Percentiles rank a stretch among this genome's conserved stretches.
Evolutionary conservation across 441 rosid species (phyloP).

Genomic region (Corymbia calophylla): DNA sequence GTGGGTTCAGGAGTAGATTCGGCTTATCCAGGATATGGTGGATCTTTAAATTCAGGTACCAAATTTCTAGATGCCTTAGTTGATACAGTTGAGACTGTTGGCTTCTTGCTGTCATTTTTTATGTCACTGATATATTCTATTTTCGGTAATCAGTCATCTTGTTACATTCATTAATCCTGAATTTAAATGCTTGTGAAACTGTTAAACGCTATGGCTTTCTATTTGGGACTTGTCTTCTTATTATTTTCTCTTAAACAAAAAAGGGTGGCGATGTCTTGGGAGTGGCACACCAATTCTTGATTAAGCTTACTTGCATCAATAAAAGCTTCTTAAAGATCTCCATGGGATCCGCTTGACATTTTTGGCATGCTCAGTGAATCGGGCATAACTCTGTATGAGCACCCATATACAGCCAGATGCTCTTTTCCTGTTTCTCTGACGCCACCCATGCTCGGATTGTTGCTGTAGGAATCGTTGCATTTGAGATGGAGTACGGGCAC

Average conservation of each 20-base stretch:
- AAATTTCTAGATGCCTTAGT: neutral
- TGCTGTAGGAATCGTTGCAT: neutral
- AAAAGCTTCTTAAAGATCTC: neutral
- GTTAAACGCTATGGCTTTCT: neutral
- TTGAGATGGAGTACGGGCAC: conserved; percentile 7
- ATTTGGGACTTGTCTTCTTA: neutral
- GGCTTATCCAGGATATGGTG: neutral
- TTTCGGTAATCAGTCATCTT: neutral
- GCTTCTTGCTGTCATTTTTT: neutral
- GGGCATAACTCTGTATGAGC: neutral
- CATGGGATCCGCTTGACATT: neutral
- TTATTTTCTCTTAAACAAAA: neutral
- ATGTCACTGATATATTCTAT: neutral
- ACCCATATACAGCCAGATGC: neutral
- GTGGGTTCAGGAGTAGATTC: neutral
- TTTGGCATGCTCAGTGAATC: neutral
- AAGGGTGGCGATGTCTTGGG: neutral
- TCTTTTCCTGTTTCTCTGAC: neutral
- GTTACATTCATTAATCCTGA: neutral
- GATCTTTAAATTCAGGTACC: neutral
- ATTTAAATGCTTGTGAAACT: neutral
- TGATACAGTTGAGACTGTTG: neutral
- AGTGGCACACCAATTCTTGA: neutral
- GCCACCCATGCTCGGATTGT: neutral
- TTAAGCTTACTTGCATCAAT: neutral